These are phyloP conservation scores for Pseudogymnoascus sp. DNA, from an alignment of 2,329 filamentous ascomycete genomes.

Conservation along the genomic window DNA sequence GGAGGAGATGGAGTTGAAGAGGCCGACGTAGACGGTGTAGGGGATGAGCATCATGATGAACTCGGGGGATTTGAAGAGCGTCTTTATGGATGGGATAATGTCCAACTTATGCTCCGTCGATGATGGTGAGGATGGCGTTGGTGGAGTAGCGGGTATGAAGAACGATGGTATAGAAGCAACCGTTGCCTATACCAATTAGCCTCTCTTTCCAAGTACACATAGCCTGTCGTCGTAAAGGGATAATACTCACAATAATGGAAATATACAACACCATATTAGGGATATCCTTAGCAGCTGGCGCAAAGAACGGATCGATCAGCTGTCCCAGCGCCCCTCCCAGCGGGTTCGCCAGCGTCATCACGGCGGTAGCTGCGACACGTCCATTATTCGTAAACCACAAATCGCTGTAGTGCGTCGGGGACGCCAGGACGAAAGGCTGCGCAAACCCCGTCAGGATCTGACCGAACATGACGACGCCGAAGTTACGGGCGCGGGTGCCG, in stretches of 20 bases:
- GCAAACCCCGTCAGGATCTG: conserved; percentile 84
- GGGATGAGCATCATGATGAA: conserved; percentile 75
- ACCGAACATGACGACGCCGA: conserved; percentile 76
- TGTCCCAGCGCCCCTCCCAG: conserved; percentile 84
- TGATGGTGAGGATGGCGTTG: conserved; percentile 65
- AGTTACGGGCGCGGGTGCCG: conserved; percentile 52
- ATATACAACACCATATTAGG: conserved; percentile 80
- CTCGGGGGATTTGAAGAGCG: conserved; percentile 53
- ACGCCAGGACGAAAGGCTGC: conserved; percentile 85
- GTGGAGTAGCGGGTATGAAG: conserved; percentile 69
- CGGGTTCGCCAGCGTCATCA: conserved; percentile 80
- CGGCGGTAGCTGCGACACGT: conserved; percentile 77
- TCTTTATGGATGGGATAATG: conserved; percentile 43
- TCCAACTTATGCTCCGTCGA: conserved; percentile 46
- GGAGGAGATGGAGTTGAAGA: conserved; percentile 88
- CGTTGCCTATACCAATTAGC: conserved; percentile 41
- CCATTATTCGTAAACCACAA: conserved; percentile 86
- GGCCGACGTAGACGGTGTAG: conserved; percentile 78
- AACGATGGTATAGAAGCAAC: conserved; percentile 65
- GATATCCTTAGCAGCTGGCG: conserved; percentile 50
- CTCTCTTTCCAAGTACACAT: not conserved
- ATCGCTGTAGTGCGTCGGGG: conserved; percentile 85
- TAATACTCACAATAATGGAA: conserved; percentile 62
- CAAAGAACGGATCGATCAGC: conserved; percentile 75
- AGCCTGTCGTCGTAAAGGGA: not conserved